phyloP scores from a whole-genome alignment of 441 rosid genomes.

The Rhodomyrtus psidioides region DNA sequence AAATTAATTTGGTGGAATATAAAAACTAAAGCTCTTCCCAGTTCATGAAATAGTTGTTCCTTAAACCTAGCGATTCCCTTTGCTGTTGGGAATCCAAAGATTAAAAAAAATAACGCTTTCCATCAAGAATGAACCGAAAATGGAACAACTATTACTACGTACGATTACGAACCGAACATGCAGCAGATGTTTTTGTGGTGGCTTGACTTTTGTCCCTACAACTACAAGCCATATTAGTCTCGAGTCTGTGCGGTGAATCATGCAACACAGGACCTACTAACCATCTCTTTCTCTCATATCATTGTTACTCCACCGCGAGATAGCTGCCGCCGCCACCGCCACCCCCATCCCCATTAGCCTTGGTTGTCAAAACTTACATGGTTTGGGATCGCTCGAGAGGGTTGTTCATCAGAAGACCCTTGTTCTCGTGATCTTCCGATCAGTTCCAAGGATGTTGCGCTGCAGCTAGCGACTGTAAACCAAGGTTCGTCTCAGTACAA shows the following conservation, averaged over 20 bases:
- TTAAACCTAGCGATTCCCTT: background rate
- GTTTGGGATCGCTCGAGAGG: background rate
- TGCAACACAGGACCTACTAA: background rate
- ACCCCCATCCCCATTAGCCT: background rate
- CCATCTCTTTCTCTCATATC: no score
- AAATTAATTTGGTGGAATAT: no score
- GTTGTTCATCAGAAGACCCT: background rate
- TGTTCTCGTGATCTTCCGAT: background rate
- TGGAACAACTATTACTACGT: background rate
- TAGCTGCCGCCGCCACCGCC: background rate
- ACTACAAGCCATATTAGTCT: background rate
- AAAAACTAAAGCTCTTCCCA: background rate
- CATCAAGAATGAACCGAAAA: background rate
- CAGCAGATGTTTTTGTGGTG: background rate
- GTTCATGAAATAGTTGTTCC: background rate
- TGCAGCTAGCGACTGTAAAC: background rate
- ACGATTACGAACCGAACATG: background rate
- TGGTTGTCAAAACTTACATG: background rate
- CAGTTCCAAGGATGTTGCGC: background rate
- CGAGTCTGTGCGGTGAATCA: background rate
- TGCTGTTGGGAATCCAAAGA: background rate
- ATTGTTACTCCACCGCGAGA: background rate
- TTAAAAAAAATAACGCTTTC: background rate
- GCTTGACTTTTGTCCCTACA: background rate
- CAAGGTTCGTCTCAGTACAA: background rate